Conservation (phyloP, 345 rosid genomes). For the Citrus cavaleriei region DNA sequence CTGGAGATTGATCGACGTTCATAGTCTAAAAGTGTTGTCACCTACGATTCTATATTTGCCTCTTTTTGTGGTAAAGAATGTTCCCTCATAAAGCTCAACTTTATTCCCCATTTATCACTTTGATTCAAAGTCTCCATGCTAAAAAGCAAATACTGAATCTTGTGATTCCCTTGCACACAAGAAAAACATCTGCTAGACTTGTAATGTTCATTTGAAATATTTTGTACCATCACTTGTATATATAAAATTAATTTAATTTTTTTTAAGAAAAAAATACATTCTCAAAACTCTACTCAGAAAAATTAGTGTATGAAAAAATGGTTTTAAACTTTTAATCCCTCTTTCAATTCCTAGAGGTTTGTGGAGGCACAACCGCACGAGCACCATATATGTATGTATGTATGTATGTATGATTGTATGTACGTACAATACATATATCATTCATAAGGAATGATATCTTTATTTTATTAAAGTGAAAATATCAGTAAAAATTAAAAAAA, state of each 20-base stretch:
- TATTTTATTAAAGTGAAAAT: too few relatives aligned
- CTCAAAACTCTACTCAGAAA: too few relatives aligned
- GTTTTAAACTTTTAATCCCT: too few relatives aligned
- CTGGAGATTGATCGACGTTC: too few relatives aligned
- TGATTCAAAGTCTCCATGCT: background rate
- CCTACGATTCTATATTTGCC: background rate
- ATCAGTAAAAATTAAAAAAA: too few relatives aligned
- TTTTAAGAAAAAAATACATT: too few relatives aligned
- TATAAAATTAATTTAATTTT: too few relatives aligned
- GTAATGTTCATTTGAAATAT: background rate
- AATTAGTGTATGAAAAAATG: too few relatives aligned
- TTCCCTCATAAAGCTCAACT: conserved; percentile 1
- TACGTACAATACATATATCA: too few relatives aligned
- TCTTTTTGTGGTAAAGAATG: background rate
- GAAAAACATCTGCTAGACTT: background rate
- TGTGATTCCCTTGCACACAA: background rate
- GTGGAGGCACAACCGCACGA: background rate
- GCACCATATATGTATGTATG: too few relatives aligned
- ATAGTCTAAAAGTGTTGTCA: background rate
- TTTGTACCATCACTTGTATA: too few relatives aligned
- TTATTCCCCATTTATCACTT: background rate
- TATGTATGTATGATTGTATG: too few relatives aligned
- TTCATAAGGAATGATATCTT: accelerated
- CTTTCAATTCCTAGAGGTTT: background rate
- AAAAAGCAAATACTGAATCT: background rate